Percentiles rank a stretch among this genome's conserved stretches.
These are phyloP conservation scores for Pezicula carpinea DNA, from an alignment of 2,329 filamentous ascomycete species.

Conservation along the genomic window DNA sequence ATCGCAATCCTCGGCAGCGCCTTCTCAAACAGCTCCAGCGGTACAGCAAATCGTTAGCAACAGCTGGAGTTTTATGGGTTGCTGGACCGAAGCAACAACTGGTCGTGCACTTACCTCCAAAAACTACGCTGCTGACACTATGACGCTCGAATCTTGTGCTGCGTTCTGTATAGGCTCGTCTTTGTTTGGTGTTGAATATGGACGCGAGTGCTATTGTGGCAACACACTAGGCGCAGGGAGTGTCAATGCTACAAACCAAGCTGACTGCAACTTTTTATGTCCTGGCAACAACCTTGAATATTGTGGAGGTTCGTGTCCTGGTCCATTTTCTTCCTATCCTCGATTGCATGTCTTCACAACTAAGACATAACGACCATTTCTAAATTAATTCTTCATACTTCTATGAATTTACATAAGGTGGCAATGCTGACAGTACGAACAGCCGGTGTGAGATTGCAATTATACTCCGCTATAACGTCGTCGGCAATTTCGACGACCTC, in stretches of 20 bases:
- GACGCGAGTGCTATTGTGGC: conserved; percentile 31
- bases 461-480: background rate
- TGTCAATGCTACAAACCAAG: conserved; percentile 17
- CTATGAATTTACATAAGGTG: too few relatives aligned
- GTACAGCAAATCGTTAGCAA: conserved; percentile 17
- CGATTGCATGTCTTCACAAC: too few relatives aligned
- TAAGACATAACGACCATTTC: too few relatives aligned
- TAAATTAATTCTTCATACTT: too few relatives aligned
- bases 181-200: conserved; percentile 35
- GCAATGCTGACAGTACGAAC: too few relatives aligned
- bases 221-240: conserved; percentile 18
- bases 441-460: background rate
- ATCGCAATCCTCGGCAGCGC: conserved; percentile 1
- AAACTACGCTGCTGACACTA: conserved; percentile 19
- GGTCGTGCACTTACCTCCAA: conserved; percentile 19
- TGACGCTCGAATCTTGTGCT: conserved; percentile 30
- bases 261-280: conserved; percentile 18
- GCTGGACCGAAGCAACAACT: conserved; percentile 26
- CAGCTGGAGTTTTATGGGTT: conserved; percentile 25
- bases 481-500: too few relatives aligned
- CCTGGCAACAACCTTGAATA: conserved; percentile 23
- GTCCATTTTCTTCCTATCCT: too few relatives aligned
- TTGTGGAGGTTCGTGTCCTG: conserved; percentile 19
- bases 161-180: conserved; percentile 24
- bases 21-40: conserved; percentile 13